Evolutionary conservation across 257 asterid genomes (phyloP), one percentile per base, ranked within the genome.

Genomic region (Vinca minor): DNA sequence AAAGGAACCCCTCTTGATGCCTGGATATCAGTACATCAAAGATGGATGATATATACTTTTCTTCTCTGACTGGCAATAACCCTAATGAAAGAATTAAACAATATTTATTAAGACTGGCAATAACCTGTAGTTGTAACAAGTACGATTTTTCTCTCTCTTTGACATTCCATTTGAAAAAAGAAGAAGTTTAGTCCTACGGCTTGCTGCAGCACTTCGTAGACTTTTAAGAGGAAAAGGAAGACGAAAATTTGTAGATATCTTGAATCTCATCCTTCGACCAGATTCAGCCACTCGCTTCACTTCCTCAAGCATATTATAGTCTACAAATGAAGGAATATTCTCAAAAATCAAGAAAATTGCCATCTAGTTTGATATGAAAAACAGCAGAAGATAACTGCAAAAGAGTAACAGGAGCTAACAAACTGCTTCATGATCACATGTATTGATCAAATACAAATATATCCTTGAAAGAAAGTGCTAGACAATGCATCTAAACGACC

Each of bases 281-380:
- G 95, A 85, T 38, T 92, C 98, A 25, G 98, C 95, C 72, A 85
- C 71, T 71, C 96, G 78, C 77, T 89, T 92, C 73, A 82, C 98
- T 74, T 84, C 89, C 80, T 92, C 96, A 8, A 89, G 96, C 95
- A 89, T 82, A 63, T 73, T 78, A 69, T 85, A 92, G 74, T 87
- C 96, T 89, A 76, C 46, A 53, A 64, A 69, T 11, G 65, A 34
- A 73, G 18, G 61, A 42, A 15, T 2, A 29, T 13, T 31, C 18
- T n/a, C 50, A 46, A n/a, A 48, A 52, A 38, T 20, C 29, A 25
- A 13, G 15, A 57, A 71, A 8, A 45, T 8, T 25, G 14, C 21
- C 4, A 35, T 23, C 58, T 48, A 32, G 35, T 63, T 47, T 29
- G 8, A 11, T 31, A 41, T 47, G 26, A n/a, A 18, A 44, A 65